Base-by-base conservation (phyloP, 2,329 filamentous ascomycete genomes). In the Fusarium newnesense region DNA sequence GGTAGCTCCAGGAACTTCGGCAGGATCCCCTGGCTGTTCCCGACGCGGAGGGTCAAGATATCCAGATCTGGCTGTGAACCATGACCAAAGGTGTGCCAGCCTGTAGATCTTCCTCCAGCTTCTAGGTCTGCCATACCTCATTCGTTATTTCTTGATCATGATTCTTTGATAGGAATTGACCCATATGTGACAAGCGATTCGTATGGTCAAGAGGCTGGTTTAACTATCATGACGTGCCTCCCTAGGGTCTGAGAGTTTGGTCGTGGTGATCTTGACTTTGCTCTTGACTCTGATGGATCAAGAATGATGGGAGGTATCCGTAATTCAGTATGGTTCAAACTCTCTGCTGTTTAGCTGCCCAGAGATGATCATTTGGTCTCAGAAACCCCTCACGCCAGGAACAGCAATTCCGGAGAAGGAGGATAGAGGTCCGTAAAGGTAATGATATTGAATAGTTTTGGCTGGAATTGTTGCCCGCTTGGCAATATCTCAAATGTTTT, bases 1-100 rank as follows among this genome's bases (percentile, higher is more conserved):
- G 76, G 73, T 76, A 76, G 76, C 67, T 75, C 76, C 75, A 77
- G 76, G 76, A 78, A 78, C 76, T 62, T 60, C 32, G 49, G 53
- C 76, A 66, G 76, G 76, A 72, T 75, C 68, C 76, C 75, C 75
- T 77, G 72, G 69, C 50, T 66, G 67, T 67, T 75, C 65, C 64
- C 64, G 69, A 64, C 65, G 42, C 72, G 69, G 61, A 77, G 74
- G 69, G 73, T 74, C 75, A 60, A 77, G 76, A 75, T 77, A 70
- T 50, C 59, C 60, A 73, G 67, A 70, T 73, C 70, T 70, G 72
- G 74, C 72, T 77, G 64, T 71, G 68, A 71, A 74, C 69, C 74
- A 74, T 69, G 73, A 62, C 39, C 50, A 65, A 60, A 70, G 62
- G 70, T 74, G 67, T 74, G 62, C 53, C 71, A 73, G 67, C 39